These are phyloP conservation scores for Rhodomyrtus psidioides DNA, from an alignment of 441 rosid genomes.

Conservation along the genomic window DNA sequence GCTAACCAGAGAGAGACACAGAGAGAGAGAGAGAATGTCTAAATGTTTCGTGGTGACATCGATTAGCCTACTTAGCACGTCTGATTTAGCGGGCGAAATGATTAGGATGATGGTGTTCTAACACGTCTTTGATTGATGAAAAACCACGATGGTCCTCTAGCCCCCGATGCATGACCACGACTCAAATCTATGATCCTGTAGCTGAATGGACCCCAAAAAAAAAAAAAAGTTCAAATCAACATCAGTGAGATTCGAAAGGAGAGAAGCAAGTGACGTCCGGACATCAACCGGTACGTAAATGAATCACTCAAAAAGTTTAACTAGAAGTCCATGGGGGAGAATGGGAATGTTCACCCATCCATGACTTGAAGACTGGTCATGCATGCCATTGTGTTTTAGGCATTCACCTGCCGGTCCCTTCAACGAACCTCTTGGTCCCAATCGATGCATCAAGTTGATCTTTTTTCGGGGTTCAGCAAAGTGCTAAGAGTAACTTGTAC, in stretches of 20 bases:
- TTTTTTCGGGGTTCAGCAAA: background rate
- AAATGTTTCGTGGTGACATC: background rate
- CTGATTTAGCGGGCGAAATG: rapidly evolving
- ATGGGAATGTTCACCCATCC: background rate
- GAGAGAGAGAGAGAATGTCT: background rate
- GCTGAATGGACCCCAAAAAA: background rate
- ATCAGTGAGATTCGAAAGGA: background rate
- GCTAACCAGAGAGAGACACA: background rate
- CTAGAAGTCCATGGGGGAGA: background rate
- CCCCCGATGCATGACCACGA: background rate
- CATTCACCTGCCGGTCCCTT: background rate
- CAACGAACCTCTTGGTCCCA: background rate
- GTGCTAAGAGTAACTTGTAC: background rate
- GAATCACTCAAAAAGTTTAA: background rate
- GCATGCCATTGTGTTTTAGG: background rate
- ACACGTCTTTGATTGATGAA: background rate
- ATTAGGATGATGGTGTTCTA: background rate
- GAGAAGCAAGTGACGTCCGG: background rate
- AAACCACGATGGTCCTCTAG: background rate
- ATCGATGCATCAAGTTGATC: background rate
- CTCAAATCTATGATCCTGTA: background rate
- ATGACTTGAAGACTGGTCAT: background rate
- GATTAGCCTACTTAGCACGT: background rate
- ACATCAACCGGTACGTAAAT: background rate
- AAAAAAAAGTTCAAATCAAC: background rate